A percentile compares a stretch with the other conserved stretches of the same genome.
Conservation (phyloP, 805 yeast genomes). For the Yueomyces sp. region DNA sequence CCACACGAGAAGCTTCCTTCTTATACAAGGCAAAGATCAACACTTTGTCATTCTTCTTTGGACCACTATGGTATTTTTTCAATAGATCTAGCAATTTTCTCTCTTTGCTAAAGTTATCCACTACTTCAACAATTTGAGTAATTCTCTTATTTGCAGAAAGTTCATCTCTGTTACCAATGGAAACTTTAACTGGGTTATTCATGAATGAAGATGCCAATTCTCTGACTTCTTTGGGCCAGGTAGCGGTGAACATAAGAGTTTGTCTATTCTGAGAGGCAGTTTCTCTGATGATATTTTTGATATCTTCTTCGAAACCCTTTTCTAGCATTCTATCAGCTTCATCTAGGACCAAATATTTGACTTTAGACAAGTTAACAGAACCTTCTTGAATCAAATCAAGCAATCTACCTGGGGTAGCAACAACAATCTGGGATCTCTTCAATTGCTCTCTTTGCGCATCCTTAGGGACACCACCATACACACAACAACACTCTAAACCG, state of each 20-base stretch:
- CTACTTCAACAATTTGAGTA: slow-evolving; percentile 84
- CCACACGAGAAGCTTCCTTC: slow-evolving; percentile 90
- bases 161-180: slow-evolving; percentile 91
- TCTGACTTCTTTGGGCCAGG: slow-evolving; percentile 99
- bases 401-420: slow-evolving; percentile 98
- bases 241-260: slow-evolving; percentile 98
- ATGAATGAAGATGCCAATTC: slow-evolving; percentile 79
- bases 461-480: slow-evolving; percentile 96
- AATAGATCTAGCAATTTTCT: slow-evolving; percentile 57
- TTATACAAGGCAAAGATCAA: slow-evolving; percentile 89
- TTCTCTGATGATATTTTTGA: slow-evolving; percentile 62
- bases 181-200: slow-evolving; percentile 75
- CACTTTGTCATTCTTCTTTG: slow-evolving; percentile 61
- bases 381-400: slow-evolving; percentile 86
- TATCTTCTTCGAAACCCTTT: slow-evolving; percentile 96
- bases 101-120: slow-evolving; percentile 74
- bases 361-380: slow-evolving; percentile 49
- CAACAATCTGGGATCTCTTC: slow-evolving; percentile 58
- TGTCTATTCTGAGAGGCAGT: slow-evolving; percentile 49
- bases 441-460: slow-evolving; percentile 73
- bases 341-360: slow-evolving; percentile 76
- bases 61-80: slow-evolving; percentile 58
- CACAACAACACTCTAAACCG: slow-evolving; percentile 60
- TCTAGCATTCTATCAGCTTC: slow-evolving; percentile 99
- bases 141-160: slow-evolving; percentile 89